These are phyloP conservation scores for Solanum chiquidenum DNA, from an alignment of 257 asterid genomes.

Conservation along the genomic window DNA sequence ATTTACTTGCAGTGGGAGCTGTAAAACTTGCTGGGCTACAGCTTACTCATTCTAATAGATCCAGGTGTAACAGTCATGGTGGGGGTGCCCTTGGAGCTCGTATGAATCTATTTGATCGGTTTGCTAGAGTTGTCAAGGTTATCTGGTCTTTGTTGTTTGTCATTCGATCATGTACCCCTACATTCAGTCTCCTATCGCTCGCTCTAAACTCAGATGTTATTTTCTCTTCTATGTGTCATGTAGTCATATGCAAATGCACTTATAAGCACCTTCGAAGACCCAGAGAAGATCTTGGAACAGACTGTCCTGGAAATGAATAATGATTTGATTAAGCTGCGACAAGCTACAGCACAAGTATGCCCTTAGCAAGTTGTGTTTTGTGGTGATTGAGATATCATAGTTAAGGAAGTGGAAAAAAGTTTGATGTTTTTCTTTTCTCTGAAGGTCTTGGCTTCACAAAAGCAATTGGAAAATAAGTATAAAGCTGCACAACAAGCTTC, in stretches of 20 bases:
- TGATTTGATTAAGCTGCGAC: conserved; percentile 88
- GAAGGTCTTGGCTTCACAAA: conserved; percentile 95
- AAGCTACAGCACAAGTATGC: conserved; percentile 97
- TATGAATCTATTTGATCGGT: conserved; percentile 89
- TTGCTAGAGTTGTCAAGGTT: conserved; percentile 96
- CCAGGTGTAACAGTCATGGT: conserved; percentile 39
- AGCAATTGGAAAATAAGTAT: conserved; percentile 83
- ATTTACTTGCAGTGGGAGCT: conserved; percentile 44
- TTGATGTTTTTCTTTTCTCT: conserved; percentile 2
- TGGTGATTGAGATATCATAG: background rate
- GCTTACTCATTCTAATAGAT: conserved; percentile 32
- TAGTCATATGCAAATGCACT: conserved; percentile 91
- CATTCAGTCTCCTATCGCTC: conserved; percentile 4
- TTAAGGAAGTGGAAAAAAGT: background rate
- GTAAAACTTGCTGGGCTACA: conserved; percentile 36
- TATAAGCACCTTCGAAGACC: conserved; percentile 85
- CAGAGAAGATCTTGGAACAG: conserved; percentile 95
- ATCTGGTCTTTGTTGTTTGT: background rate
- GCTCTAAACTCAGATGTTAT: conserved; percentile 3
- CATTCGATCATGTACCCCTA: background rate
- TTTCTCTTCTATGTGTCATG: background rate
- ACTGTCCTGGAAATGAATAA: conserved; percentile 85
- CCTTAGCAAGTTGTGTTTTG: background rate
- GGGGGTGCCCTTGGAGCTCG: conserved; percentile 67
- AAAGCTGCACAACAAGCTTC: conserved; percentile 88